These are phyloP conservation scores for Deinandra increscens DNA, from an alignment of 129 eudicot species.

Conservation along the genomic window DNA sequence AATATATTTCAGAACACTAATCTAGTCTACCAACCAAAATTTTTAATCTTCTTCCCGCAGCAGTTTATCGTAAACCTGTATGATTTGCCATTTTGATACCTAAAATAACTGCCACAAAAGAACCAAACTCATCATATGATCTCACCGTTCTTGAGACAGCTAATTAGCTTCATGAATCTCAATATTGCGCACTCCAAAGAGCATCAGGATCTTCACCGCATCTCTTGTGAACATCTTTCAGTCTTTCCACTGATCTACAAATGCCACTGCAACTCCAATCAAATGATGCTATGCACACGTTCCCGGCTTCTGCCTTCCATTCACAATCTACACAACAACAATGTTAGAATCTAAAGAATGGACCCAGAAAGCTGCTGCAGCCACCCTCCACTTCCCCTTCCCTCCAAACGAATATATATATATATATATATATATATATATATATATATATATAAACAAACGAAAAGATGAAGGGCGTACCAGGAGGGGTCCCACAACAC, in stretches of 20 bases:
- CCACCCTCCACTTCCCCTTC: no score
- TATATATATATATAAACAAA: no score
- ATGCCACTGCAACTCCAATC: slow-evolving; percentile 91
- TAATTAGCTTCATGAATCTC: not conserved
- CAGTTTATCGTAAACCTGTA: slow-evolving; percentile 1
- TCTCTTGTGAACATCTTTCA: slow-evolving; percentile 65
- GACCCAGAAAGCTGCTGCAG: not conserved
- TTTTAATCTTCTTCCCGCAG: not conserved
- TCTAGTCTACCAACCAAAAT: slow-evolving; percentile 14
- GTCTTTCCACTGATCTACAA: slow-evolving; percentile 68
- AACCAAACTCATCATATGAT: slow-evolving; percentile 16
- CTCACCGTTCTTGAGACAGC: not conserved
- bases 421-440: no score
- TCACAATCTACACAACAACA: slow-evolving; percentile 48
- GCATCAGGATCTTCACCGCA: slow-evolving; percentile 80
- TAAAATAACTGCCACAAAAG: slow-evolving; percentile 19
- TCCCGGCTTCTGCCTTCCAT: slow-evolving; percentile 87
- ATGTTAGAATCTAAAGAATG: not conserved
- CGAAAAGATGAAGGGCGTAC: slow-evolving; percentile 26
- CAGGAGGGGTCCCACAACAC: slow-evolving; percentile 94
- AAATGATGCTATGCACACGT: slow-evolving; percentile 70
- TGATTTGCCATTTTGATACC: slow-evolving; percentile 1
- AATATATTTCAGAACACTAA: not conserved
- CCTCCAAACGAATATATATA: no score
- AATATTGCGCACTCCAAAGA: slow-evolving; percentile 56